Percentiles rank a stretch among this genome's conserved stretches.
phyloP scores from a whole-genome alignment of 306 rosid genomes.

The Glycine tomentella region DNA sequence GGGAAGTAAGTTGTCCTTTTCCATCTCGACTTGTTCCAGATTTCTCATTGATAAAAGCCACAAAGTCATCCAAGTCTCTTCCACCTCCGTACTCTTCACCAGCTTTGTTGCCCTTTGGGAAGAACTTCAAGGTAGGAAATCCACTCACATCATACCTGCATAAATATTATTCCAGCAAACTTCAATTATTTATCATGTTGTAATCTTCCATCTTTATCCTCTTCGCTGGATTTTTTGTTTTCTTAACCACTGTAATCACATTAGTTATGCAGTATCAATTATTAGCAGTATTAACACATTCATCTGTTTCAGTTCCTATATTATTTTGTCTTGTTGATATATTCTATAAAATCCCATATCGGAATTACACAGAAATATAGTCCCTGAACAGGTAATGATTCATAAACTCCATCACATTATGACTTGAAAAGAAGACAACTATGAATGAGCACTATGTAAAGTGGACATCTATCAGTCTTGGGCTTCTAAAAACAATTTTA shows the following conservation, averaged over 20 bases:
- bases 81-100: constrained; percentile 94
- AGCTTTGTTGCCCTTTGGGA: constrained; percentile 81
- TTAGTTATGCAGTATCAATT: neutral
- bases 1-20: constrained; percentile 79
- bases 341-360: neutral
- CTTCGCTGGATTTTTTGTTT: neutral
- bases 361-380: constrained; percentile 14
- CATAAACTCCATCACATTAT: constrained; percentile 11
- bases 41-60: constrained; percentile 76
- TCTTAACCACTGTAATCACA: constrained; percentile 13
- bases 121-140: constrained; percentile 90
- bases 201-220: constrained; percentile 2
- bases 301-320: constrained; percentile 11
- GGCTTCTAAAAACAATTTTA: neutral
- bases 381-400: constrained; percentile 23
- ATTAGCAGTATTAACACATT: neutral
- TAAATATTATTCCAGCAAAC: constrained; percentile 35
- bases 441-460: neutral
- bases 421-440: constrained; percentile 1
- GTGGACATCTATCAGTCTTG: neutral
- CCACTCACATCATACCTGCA: constrained; percentile 90
- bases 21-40: constrained; percentile 79
- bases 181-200: constrained; percentile 22
- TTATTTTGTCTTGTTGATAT: neutral
- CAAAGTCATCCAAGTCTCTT: constrained; percentile 85